These are phyloP conservation scores for Murraya paniculata DNA, from an alignment of 345 rosid species.

Conservation along the genomic window DNA sequence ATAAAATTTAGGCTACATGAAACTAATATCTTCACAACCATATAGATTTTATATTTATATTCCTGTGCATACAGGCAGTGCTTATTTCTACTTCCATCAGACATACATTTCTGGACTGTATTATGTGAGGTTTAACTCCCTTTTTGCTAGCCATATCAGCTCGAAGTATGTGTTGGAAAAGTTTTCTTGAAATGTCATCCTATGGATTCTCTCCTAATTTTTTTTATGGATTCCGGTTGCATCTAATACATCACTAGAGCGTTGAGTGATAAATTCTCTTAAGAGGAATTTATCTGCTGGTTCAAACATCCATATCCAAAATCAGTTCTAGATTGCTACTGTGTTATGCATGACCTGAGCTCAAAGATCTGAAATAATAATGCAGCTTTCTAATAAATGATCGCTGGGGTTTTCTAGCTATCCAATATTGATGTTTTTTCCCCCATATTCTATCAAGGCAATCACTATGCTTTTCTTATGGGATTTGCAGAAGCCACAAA, in stretches of 20 bases:
- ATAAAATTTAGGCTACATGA: neutral
- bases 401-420: conserved; percentile 1
- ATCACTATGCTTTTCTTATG: conserved; percentile 16
- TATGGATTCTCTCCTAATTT: neutral
- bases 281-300: neutral
- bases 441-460: neutral
- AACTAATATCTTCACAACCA: neutral
- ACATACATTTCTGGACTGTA: neutral
- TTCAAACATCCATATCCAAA: neutral
- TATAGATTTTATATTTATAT: neutral
- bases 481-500: conserved; percentile 74
- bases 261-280: neutral
- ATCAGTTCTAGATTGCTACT: conserved; percentile 1
- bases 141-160: neutral
- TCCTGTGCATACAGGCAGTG: neutral
- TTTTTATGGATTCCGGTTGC: neutral
- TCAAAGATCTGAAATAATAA: neutral
- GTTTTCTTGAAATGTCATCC: neutral
- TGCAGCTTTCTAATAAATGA: neutral
- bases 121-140: neutral
- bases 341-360: neutral
- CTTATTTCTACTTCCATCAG: neutral
- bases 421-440: neutral
- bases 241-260: neutral
- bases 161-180: neutral